A percentile compares a stretch with the other conserved stretches of the same genome.
phyloP scores from a whole-genome alignment of 352 stramenopile genomes.

The Globisporangium perplexum region DNA sequence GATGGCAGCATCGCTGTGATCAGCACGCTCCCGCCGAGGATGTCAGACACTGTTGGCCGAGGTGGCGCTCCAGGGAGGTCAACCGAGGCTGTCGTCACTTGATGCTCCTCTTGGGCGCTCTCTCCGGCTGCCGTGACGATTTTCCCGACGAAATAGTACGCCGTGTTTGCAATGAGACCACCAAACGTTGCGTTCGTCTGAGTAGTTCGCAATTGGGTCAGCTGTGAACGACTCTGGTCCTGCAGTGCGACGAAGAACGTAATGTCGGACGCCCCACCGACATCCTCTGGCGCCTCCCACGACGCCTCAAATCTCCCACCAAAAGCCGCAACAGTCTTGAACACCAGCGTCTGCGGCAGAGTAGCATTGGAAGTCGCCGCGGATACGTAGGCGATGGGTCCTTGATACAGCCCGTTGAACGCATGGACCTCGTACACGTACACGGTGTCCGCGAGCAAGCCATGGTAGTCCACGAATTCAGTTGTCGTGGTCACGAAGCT shows the following conservation, averaged over 20 bases:
- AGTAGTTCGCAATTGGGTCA: not conserved
- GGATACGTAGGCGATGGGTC: conserved; percentile 1
- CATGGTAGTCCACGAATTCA: conserved; percentile 24
- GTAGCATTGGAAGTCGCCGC: conserved; percentile 20
- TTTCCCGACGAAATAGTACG: conserved; percentile 20
- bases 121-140: conserved; percentile 16
- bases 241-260: conserved; percentile 17
- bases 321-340: conserved; percentile 18
- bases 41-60: conserved; percentile 11
- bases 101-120: conserved; percentile 11
- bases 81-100: conserved; percentile 12
- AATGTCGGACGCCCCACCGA: conserved; percentile 29
- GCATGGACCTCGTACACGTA: conserved; percentile 42
- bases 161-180: conserved; percentile 16
- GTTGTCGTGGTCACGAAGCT: conserved; percentile 11
- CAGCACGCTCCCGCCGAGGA: conserved; percentile 21
- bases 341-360: conserved; percentile 17
- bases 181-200: conserved; percentile 12
- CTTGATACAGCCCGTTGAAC: conserved; percentile 35
- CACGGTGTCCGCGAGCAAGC: conserved; percentile 18
- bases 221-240: not conserved
- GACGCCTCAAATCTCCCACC: conserved; percentile 39
- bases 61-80: conserved; percentile 19
- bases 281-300: conserved; percentile 32
- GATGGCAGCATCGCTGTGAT: conserved; percentile 13